Evolutionary conservation across 257 asterid genomes (phyloP), one percentile per base, ranked within the genome.

Genomic region (Gynochthodes officinalis): DNA sequence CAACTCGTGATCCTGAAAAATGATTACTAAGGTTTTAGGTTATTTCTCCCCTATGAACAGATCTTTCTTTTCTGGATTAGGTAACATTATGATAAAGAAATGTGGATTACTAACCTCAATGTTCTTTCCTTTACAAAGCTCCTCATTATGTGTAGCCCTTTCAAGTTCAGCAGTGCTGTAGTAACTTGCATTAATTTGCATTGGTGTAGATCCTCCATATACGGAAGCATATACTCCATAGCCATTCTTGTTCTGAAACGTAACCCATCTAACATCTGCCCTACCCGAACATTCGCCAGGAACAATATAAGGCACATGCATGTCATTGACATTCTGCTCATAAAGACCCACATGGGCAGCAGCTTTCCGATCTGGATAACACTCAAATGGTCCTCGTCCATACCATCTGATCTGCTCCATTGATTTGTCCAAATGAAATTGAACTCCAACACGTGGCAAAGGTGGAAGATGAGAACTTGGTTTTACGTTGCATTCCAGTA

Each of bases 331-430:
- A 19, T 85, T 84, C 75, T 81, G 82, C 84, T 86, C 88, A 32
- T 91, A 89, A 40, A 82, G 69, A 64, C 97, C 90, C 53, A 94
- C 86, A 67, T 88, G 97, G 37, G 99, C 98, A 64, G 97, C 95
- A 72, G 90, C 86, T 85, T 90, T 90, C 7, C 99, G 91, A 73
- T 94, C 99, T n/a, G 99, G 98, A 72, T 94, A 94, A 76, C 98
- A 94, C 78, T 94, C 99, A 46, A 92, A 94, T 28, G 97, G 97
- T 15, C 99, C 99, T 59, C 90, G 82, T 42, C 98, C 99, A 19
- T 89, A 94, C 98, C 98, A 94, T 73, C 79, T 81, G 37, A 94
- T 80, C 82, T 77, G 79, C 83, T 90, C 87, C 86, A 91, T 62
- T 37, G 97, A 87, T 78, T 81, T 89, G 59, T 88, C 93, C 80